Evolutionary conservation across 257 asterid genomes (phyloP), one percentile per base, ranked within the genome.

Genomic region (Solanum pinnatisectum): DNA sequence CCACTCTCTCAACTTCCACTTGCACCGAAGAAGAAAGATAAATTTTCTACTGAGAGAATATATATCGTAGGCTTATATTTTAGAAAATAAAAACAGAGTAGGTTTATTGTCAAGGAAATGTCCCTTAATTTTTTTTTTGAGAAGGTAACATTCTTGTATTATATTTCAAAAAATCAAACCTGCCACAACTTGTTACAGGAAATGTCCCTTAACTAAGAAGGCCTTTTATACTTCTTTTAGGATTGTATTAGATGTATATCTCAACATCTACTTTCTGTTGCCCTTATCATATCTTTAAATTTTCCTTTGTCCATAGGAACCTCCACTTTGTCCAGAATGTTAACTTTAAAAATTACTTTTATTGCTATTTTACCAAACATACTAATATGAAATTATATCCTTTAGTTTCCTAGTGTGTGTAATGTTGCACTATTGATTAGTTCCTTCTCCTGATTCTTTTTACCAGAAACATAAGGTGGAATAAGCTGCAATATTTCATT

Each of bases 401-500:
- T 81, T 25, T 25, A 44, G 16, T 44, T 79, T 42, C 32, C 63
- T 9, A 14, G 67, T 44, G 67, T 81, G 27, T 44, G 18, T 42
- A 42, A 25, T 42, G 65, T 14, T 81, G 27, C 65, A 14, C 15
- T n/a, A 5, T 44, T 79, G 84, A 27, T 79, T 30, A 18, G 39
- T 85, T 27, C 30, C 60, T 22, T 40, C 79, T 88, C 87, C 44
- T 37, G 65, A 40, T 72, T 90, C 65, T 36, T 6, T 52, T 49
- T 63, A 37, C 63, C 91, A 97, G 98, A 84, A 97, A 97, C 90
- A 92, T 96, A 92, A 95, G 99, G 94, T 96, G 99, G 99, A 97
- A 97, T 91, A 97, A 97, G 92, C 92, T 97, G 91, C 99, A 97
- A 94, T 98, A 97, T 89, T 92, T 88, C 88, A 95, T 97, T 92